Evolutionary conservation across 2,329 filamentous ascomycete species (phyloP), one percentile per base, ranked within the genome.

Genomic region (Clarireedia monteithiana): DNA sequence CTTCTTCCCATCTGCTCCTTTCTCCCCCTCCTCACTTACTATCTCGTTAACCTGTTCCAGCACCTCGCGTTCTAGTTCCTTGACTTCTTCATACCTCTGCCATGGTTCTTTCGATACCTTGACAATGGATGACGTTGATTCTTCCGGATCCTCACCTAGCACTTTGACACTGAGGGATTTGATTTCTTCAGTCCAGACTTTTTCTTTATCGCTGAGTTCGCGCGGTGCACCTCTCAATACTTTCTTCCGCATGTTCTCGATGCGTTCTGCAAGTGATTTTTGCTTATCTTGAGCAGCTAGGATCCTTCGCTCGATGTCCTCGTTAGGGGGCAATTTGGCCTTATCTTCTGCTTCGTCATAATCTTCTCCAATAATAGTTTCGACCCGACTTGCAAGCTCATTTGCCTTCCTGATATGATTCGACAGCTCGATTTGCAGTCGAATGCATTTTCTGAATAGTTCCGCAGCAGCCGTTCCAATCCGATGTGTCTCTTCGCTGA

Each of bases 391-490:
- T 66, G 82, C 82, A 42, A 89, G 78, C 63, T 86, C 81, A 53
- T 82, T 81, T 27, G 82, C 84, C 62, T 84, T 83, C 59, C 73
- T 73, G 24, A 91, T 78, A 67, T 91, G 87, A 59, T 84, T 80
- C 60, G 75, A 76, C 44, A 91, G 76, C 66, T 91, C 86, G 17
- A 76, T 74, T 63, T 86, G 83, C 26, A 91, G 75, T 47, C 82
- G 77, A 62, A 86, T 80, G 59, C 86, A 89, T 54, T 84, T 79
- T 26, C 84, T 77, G 71, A 91, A 91, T 5, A 91, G 74, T 63
- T 90, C 86, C 1, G 86, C 81, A 0, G 85, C 87, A 1, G 85
- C 87, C 45, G 80, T 73, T 15, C 86, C 86, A 10, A 91, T 76
- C 10, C 76, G 77, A 62, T 86, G 77, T 0, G 86, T 89, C 69